Evolutionary conservation across 2,329 filamentous ascomycete species (phyloP).

Genomic region (Penicillium sp.): DNA sequence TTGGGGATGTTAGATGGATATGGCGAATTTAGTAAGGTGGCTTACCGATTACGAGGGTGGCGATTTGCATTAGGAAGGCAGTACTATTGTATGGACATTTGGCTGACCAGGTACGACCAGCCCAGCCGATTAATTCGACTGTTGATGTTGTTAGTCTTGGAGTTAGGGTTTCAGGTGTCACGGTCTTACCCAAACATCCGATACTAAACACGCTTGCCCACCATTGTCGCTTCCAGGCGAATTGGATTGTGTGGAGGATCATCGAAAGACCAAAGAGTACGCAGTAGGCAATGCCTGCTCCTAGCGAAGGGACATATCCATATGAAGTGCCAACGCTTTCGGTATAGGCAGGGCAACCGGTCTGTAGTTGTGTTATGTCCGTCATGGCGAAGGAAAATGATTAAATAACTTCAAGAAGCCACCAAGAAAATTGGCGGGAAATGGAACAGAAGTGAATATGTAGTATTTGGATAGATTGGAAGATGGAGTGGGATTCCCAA

Average conservation of each 20-base stretch:
- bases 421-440: too few species aligned
- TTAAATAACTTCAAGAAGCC: background rate
- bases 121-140: conserved; percentile 51
- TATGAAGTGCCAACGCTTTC: conserved; percentile 28
- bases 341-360: conserved; percentile 28
- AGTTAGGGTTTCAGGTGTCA: background rate
- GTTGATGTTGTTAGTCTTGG: conserved; percentile 1
- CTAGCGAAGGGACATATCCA: conserved; percentile 35
- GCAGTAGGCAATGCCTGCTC: conserved; percentile 35
- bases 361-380: conserved; percentile 10
- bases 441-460: background rate
- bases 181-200: conserved; percentile 36
- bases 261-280: conserved; percentile 37
- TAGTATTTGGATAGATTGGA: background rate
- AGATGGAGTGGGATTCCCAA: background rate
- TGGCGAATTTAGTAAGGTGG: background rate
- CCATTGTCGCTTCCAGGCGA: conserved; percentile 39
- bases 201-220: conserved; percentile 39
- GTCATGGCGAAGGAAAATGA: conserved; percentile 8
- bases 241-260: conserved; percentile 35
- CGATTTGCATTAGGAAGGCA: conserved; percentile 53
- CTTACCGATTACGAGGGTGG: conserved; percentile 36
- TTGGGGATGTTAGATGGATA: conserved; percentile 10
- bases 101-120: conserved; percentile 49
- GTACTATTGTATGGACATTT: conserved; percentile 50